A percentile compares a stretch with the other conserved stretches of the same genome.
These are phyloP conservation scores for Scheffersomyces segobiensis DNA, from an alignment of 1,139 yeast genomes.

Conservation along the genomic window DNA sequence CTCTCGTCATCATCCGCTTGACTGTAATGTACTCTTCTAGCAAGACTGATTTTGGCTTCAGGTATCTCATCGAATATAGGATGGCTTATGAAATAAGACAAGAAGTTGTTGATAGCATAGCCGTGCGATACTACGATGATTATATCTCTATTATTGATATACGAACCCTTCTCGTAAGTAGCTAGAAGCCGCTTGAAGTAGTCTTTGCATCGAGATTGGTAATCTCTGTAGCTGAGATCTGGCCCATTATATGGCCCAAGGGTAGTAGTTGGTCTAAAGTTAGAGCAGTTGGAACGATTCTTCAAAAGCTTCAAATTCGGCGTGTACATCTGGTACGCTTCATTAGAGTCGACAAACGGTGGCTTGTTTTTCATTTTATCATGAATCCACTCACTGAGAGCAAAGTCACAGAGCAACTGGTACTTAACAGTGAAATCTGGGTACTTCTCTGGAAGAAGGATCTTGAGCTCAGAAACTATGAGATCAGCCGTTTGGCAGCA, in stretches of 20 bases:
- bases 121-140: constrained; percentile 46
- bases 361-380: constrained; percentile 47
- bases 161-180: constrained; percentile 43
- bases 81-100: constrained; percentile 44
- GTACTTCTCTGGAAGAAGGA: constrained; percentile 20
- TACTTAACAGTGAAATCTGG: constrained; percentile 39
- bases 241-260: constrained; percentile 51
- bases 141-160: constrained; percentile 36
- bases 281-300: constrained; percentile 39
- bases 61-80: constrained; percentile 51
- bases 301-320: constrained; percentile 41
- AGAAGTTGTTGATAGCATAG: constrained; percentile 41
- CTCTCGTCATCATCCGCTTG: constrained; percentile 6
- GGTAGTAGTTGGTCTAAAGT: constrained; percentile 47
- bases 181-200: constrained; percentile 47
- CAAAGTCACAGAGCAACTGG: constrained; percentile 48
- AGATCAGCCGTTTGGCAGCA: constrained; percentile 50
- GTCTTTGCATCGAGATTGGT: constrained; percentile 41
- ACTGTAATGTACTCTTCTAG: constrained; percentile 18
- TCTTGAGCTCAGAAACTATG: constrained; percentile 32
- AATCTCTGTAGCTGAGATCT: constrained; percentile 42
- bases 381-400: constrained; percentile 50
- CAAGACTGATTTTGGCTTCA: constrained; percentile 40
- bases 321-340: constrained; percentile 50
- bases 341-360: constrained; percentile 46